phyloP scores from a whole-genome alignment of 306 rosid species.

The Vicia sativa region DNA sequence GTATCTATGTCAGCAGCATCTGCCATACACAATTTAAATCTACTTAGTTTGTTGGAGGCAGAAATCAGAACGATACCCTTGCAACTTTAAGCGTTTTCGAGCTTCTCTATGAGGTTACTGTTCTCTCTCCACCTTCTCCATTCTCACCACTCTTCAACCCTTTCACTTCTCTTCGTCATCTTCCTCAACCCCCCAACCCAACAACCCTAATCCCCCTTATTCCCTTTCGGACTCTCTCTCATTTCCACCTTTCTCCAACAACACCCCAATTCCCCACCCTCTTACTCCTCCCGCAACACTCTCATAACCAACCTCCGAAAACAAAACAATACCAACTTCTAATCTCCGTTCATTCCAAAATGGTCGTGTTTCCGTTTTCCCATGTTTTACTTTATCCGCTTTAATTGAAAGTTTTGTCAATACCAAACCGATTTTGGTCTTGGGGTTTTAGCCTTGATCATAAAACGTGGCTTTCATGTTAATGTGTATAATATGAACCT shows the following conservation, averaged over 20 bases:
- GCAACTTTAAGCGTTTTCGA: conserved; percentile 82
- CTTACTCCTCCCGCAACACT: too few relatives aligned
- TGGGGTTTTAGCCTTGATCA: conserved; percentile 62
- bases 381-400: conserved; percentile 56
- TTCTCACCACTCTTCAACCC: too few relatives aligned
- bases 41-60: conserved; percentile 69
- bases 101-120: conserved; percentile 83
- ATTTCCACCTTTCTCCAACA: too few relatives aligned
- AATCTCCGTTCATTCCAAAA: too few relatives aligned
- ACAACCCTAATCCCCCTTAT: too few relatives aligned
- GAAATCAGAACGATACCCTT: conserved; percentile 82
- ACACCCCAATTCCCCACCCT: too few relatives aligned
- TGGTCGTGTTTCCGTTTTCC: conserved; percentile 47
- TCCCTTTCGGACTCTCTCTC: too few relatives aligned
- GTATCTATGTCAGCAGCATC: conserved; percentile 74
- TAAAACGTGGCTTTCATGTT: conserved; percentile 61
- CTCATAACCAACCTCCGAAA: too few relatives aligned
- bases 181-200: too few relatives aligned
- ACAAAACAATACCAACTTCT: too few relatives aligned
- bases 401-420: conserved; percentile 61
- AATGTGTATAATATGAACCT: conserved; percentile 51
- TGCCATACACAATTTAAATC: conserved; percentile 58
- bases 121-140: too few relatives aligned
- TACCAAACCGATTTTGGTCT: conserved; percentile 45
- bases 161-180: too few relatives aligned